A percentile compares a stretch with the other conserved stretches of the same genome.
These are phyloP conservation scores for Talaromyces sp. DNA, from an alignment of 2,329 filamentous ascomycete species.

Conservation along the genomic window DNA sequence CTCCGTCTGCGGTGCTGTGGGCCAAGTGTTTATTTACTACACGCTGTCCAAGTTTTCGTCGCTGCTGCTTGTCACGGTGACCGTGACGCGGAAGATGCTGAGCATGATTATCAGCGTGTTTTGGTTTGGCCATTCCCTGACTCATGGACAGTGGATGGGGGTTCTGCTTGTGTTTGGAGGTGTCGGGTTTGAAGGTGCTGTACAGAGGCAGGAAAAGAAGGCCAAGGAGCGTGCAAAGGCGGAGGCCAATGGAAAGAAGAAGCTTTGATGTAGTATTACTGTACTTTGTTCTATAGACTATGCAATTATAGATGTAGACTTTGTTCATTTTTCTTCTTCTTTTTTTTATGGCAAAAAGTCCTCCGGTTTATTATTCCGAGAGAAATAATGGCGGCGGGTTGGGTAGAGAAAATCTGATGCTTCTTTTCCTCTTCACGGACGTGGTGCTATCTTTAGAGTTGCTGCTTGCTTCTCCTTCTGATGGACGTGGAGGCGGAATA, in stretches of 20 bases:
- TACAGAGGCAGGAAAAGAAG: conserved; percentile 76
- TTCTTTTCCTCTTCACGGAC: background rate
- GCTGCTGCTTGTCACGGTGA: conserved; percentile 89
- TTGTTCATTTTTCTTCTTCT: background rate
- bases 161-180: conserved; percentile 91
- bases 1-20: conserved; percentile 81
- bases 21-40: conserved; percentile 97
- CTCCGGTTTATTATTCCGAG: background rate
- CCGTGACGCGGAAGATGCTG: conserved; percentile 97
- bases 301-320: background rate
- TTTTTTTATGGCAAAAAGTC: background rate
- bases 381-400: conserved; percentile 3
- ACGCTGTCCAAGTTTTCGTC: conserved; percentile 89
- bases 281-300: background rate
- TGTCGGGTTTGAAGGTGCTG: conserved; percentile 81
- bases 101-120: conserved; percentile 97
- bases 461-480: background rate
- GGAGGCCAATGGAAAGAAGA: conserved; percentile 24
- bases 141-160: conserved; percentile 86
- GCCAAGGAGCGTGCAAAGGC: conserved; percentile 65
- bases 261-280: conserved; percentile 15
- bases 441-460: background rate
- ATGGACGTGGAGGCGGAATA: background rate
- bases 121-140: conserved; percentile 85
- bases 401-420: background rate